Evolutionary conservation across 78 protist genomes (phyloP).

Genomic region (Dictyostelium purpureum): DNA sequence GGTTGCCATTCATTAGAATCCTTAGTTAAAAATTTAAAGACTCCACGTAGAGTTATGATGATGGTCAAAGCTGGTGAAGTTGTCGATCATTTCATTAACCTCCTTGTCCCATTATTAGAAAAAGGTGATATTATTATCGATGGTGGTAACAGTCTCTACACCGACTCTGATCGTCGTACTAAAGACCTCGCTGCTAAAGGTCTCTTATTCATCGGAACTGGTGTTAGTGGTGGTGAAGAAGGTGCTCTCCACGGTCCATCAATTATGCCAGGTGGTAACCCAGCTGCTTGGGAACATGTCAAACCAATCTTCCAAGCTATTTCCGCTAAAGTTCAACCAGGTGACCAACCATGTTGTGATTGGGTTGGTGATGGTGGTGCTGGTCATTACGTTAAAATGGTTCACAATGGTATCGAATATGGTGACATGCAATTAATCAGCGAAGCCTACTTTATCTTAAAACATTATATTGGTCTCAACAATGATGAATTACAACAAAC

Average conservation of each 20-base stretch:
- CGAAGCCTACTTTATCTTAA: constrained; percentile 91
- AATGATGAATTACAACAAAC: constrained; percentile 82
- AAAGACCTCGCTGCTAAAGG: constrained; percentile 81
- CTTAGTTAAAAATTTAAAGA: constrained; percentile 79
- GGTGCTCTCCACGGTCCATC: constrained; percentile 99
- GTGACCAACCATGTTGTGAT: constrained; percentile 90
- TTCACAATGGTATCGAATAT: constrained; percentile 99
- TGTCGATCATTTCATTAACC: constrained; percentile 88
- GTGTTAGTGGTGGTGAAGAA: constrained; percentile 99
- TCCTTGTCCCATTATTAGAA: constrained; percentile 79
- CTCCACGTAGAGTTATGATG: constrained; percentile 93
- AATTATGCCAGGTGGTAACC: constrained; percentile 98
- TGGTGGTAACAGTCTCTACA: constrained; percentile 96
- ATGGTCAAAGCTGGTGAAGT: constrained; percentile 95
- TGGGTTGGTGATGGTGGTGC: constrained; percentile 98
- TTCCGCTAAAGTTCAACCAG: constrained; percentile 90
- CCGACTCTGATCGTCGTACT: constrained; percentile 88
- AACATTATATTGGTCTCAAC: constrained; percentile 77
- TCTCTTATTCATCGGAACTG: constrained; percentile 92
- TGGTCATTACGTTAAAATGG: constrained; percentile 98
- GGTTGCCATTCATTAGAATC: constrained; percentile 86
- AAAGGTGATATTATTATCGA: constrained; percentile 95
- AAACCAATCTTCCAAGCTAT: constrained; percentile 89
- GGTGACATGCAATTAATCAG: constrained; percentile 97
- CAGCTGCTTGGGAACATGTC: constrained; percentile 71